A percentile compares a stretch with the other conserved stretches of the same genome.
These are phyloP conservation scores for Penicilliopsis zonata DNA, from an alignment of 495 filamentous ascomycete species.

Conservation along the genomic window DNA sequence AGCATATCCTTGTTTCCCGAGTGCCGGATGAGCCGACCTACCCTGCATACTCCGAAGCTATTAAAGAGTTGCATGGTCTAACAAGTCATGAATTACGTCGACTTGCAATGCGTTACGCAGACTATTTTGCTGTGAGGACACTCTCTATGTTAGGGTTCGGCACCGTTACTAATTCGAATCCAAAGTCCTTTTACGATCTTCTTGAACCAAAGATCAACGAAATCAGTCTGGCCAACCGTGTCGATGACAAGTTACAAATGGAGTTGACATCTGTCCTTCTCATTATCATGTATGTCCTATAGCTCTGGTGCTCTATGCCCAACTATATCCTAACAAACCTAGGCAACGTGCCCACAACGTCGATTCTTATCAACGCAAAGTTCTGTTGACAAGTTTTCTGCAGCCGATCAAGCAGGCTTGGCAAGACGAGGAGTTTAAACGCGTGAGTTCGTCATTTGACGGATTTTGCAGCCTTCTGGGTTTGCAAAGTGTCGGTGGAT, in stretches of 20 bases:
- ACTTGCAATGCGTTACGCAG: slow-evolving; percentile 79
- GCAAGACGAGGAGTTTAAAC: slow-evolving; percentile 57
- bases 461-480: slow-evolving; percentile 72
- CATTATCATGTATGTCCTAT: slow-evolving; percentile 61
- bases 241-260: slow-evolving; percentile 66
- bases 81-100: slow-evolving; percentile 79
- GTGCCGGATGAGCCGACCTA: slow-evolving; percentile 55
- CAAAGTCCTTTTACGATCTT: slow-evolving; percentile 68
- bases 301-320: no score
- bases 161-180: slow-evolving; percentile 6
- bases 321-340: slow-evolving; percentile 10
- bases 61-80: slow-evolving; percentile 72
- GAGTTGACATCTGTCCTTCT: slow-evolving; percentile 64
- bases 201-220: slow-evolving; percentile 74
- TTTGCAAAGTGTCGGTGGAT: slow-evolving; percentile 66
- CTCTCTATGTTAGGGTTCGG: background rate
- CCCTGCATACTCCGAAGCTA: slow-evolving; percentile 73
- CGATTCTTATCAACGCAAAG: slow-evolving; percentile 49
- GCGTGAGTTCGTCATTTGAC: slow-evolving; percentile 59
- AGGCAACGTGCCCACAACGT: slow-evolving; percentile 73
- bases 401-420: slow-evolving; percentile 69
- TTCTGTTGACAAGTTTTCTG: slow-evolving; percentile 60
- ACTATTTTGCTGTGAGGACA: slow-evolving; percentile 59
- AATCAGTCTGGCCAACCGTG: slow-evolving; percentile 56
- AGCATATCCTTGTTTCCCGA: slow-evolving; percentile 76